Conservation (phyloP, 2,329 filamentous ascomycete species). For the Ustulina deusta region DNA sequence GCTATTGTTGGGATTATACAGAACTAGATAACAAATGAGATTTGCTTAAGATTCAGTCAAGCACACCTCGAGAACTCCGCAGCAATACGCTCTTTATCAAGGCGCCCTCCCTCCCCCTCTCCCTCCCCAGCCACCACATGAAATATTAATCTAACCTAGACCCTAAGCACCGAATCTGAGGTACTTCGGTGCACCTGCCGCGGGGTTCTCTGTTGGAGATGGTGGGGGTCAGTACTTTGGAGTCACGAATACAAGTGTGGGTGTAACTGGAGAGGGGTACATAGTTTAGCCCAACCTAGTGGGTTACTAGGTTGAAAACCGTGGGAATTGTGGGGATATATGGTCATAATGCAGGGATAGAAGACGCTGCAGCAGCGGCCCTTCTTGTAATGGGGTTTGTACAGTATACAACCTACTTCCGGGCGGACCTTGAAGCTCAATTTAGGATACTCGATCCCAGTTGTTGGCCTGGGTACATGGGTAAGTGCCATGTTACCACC, state of each 20-base stretch:
- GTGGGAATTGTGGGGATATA: too few relatives aligned
- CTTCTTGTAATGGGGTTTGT: too few relatives aligned
- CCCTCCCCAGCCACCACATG: background rate
- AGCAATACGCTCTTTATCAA: slow-evolving; percentile 1
- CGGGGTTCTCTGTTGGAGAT: slow-evolving; percentile 21
- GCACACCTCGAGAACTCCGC: background rate
- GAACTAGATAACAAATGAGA: background rate
- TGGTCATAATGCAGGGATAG: too few relatives aligned
- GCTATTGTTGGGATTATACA: background rate
- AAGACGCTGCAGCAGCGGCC: too few relatives aligned
- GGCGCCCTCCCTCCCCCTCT: background rate
- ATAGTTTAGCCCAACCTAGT: too few relatives aligned
- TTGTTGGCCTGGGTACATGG: slow-evolving; percentile 53
- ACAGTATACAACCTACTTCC: too few relatives aligned
- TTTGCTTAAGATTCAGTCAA: background rate
- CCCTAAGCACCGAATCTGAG: background rate
- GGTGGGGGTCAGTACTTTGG: slow-evolving; percentile 10
- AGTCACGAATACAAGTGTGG: background rate
- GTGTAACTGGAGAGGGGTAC: too few relatives aligned
- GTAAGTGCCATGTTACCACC: slow-evolving; percentile 37
- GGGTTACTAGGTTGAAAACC: background rate
- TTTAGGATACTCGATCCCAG: slow-evolving; percentile 51
- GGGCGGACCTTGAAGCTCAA: slow-evolving; percentile 46
- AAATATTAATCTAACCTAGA: background rate
- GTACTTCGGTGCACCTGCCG: background rate